Evolutionary conservation across 495 filamentous ascomycete genomes (phyloP), one percentile per base, ranked within the genome.

Genomic region (Penicillium waksmanii): DNA sequence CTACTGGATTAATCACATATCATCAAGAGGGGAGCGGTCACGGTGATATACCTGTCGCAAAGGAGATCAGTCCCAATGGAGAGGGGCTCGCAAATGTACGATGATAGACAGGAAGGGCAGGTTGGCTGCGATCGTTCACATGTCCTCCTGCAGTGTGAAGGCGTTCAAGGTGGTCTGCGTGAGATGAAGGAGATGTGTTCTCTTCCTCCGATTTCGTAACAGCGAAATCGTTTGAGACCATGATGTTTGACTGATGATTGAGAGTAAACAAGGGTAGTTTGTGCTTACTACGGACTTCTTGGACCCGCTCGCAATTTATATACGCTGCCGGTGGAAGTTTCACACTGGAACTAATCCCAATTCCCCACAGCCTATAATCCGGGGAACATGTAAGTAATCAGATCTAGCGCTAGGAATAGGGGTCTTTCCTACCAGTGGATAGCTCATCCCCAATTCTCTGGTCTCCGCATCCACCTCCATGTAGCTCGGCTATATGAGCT

Each of bases 51-150:
- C 56, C 56, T 53, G 56, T 58, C 0, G 48, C 56, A 21, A 58
- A 58, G 13, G 56, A 58, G 31, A 58, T 52, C 21, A 58, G 49
- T 23, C 56, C 56, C 15, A 58, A 46, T 15, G 56, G 56, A 13
- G 56, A 58, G 15, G 56, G 56, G 34, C 40, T 58, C 11, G 56
- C 56, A 36, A 58, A 53, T 15, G 19, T 58, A 36, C 56, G 56
- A 58, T 58, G 56, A 53, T 44, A 46, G 11, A 58, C 49, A 10
- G 56, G 56, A 44, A 58, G 48, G 12, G 48, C 34, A 8, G 56
- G 56, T 35, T 58, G 48, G 7, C 36, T 38, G 5, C 36, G 11
- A n/a, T 58, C 56, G 11, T 58, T 21, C 5, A 46, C 15, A 46
- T 51, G 49, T 31, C 49, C 56, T 33, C 56, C 56, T 44, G 56